phyloP scores from a whole-genome alignment of 768 basidiomycete species.

The Dioszegia crocea region DNA sequence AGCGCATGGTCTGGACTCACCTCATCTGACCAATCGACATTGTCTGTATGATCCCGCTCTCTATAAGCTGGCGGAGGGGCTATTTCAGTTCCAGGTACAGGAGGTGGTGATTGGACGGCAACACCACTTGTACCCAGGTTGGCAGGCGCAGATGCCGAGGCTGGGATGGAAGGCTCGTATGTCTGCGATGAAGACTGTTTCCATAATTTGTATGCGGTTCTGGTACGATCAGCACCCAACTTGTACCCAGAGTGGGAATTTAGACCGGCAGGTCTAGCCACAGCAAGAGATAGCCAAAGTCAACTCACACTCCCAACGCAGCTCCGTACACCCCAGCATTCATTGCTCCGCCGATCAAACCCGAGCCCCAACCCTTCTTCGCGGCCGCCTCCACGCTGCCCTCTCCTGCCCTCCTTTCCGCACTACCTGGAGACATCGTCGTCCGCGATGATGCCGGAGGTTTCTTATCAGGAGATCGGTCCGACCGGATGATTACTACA shows the following conservation, averaged over 20 bases:
- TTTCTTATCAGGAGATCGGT: neutral
- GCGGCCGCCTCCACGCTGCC: neutral
- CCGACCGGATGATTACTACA: neutral
- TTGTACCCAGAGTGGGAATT: neutral
- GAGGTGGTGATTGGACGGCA: neutral
- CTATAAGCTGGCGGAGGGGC: conserved; percentile 6
- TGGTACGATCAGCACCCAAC: neutral
- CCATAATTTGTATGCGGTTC: conserved; percentile 7
- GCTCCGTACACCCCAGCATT: conserved; percentile 11
- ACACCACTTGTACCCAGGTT: neutral
- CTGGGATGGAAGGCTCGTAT: neutral
- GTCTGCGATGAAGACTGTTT: conserved; percentile 2
- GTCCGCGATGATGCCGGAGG: neutral
- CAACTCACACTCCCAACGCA: conserved; percentile 10
- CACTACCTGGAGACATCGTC: neutral
- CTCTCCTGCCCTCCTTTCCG: neutral
- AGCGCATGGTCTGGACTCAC: neutral
- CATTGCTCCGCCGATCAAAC: conserved; percentile 4
- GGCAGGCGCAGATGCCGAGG: neutral
- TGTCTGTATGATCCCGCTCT: conserved; percentile 1
- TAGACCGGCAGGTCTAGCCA: no score
- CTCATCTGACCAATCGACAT: neutral
- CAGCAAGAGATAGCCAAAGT: neutral
- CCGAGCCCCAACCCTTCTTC: conserved; percentile 10
- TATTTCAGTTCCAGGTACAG: neutral